phyloP scores from a whole-genome alignment of 768 basidiomycete genomes.

The Megacollybia marginata region DNA sequence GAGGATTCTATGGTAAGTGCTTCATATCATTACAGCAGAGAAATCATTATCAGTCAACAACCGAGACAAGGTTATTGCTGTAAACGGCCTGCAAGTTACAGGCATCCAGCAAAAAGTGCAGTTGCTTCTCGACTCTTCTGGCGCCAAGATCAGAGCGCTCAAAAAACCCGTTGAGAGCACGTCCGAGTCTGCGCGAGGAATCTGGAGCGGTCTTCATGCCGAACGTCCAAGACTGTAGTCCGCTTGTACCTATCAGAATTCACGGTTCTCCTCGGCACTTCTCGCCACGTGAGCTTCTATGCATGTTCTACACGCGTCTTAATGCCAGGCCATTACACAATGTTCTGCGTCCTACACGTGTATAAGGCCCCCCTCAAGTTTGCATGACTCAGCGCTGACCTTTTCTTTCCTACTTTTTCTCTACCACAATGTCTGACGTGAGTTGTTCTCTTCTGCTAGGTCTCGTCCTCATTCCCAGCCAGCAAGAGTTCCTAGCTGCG shows the following conservation, averaged over 20 bases:
- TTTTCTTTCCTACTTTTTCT: neutral
- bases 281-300: neutral
- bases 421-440: neutral
- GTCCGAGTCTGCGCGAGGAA: conserved; percentile 76
- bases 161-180: conserved; percentile 75
- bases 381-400: neutral
- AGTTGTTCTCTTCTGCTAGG: neutral
- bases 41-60: conserved; percentile 53
- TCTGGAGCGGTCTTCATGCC: conserved; percentile 87
- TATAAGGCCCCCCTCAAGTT: too few relatives aligned
- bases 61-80: conserved; percentile 81
- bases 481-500: conserved; percentile 24
- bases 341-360: too few relatives aligned
- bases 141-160: conserved; percentile 75
- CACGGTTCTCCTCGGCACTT: too few relatives aligned
- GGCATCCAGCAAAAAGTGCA: conserved; percentile 74
- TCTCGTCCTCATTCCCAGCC: conserved; percentile 1
- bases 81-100: conserved; percentile 68
- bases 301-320: conserved; percentile 10
- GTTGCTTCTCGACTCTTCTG: conserved; percentile 81
- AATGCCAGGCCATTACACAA: neutral
- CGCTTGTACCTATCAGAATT: neutral
- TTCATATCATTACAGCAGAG: neutral
- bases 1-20: conserved; percentile 74
- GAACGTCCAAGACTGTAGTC: conserved; percentile 47